phyloP scores from a whole-genome alignment of 2,329 filamentous ascomycete species.

The Coccinonectria pachysandricola region DNA sequence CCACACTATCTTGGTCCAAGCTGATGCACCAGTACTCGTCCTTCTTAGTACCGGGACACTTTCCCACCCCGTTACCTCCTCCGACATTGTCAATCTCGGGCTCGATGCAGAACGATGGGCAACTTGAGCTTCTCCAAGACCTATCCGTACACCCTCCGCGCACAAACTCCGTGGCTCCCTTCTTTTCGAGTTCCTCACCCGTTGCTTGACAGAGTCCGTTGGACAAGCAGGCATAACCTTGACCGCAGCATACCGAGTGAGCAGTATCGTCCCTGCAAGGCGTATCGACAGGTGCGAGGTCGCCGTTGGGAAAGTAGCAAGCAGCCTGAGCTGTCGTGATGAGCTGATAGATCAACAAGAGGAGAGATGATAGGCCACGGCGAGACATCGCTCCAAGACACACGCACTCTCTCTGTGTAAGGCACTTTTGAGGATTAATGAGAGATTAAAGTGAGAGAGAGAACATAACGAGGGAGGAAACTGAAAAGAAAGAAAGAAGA shows the following conservation, averaged over 20 bases:
- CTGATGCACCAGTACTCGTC: conserved; percentile 3
- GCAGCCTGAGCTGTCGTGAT: not conserved
- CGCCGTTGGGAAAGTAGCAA: conserved; percentile 3
- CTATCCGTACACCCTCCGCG: conserved; percentile 2
- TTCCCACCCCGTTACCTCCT: not conserved
- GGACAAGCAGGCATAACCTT: conserved; percentile 2
- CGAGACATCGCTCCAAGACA: too few relatives aligned
- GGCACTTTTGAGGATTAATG: too few relatives aligned
- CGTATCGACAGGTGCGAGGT: conserved; percentile 1
- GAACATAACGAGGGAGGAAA: too few relatives aligned
- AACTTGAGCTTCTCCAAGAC: conserved; percentile 1
- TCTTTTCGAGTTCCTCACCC: not conserved
- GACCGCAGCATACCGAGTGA: conserved; percentile 1
- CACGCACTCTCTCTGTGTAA: too few relatives aligned
- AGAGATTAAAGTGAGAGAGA: too few relatives aligned
- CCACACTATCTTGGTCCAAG: not conserved
- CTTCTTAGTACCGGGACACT: conserved; percentile 1
- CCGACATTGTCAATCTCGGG: not conserved
- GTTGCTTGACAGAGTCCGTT: conserved; percentile 2
- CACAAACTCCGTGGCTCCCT: conserved; percentile 1
- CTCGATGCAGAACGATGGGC: conserved; percentile 1
- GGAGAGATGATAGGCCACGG: too few relatives aligned
- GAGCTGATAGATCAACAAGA: too few relatives aligned
- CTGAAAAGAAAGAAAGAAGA: too few relatives aligned
- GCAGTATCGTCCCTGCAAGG: conserved; percentile 1